phyloP scores from a whole-genome alignment of 2,329 filamentous ascomycete species.

The Metarhizium brunneum region DNA sequence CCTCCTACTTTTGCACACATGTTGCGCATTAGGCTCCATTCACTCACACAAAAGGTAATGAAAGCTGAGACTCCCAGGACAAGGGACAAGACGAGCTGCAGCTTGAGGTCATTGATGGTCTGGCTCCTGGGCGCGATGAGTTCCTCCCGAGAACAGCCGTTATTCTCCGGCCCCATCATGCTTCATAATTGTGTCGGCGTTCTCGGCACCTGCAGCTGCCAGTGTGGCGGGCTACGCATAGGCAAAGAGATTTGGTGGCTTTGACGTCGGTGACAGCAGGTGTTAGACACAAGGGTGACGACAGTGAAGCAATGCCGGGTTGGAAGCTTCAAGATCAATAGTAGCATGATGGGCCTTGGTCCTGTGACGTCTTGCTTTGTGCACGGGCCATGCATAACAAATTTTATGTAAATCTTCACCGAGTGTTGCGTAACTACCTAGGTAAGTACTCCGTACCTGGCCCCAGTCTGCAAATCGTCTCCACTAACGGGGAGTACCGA shows the following conservation, averaged over 20 bases:
- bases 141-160: conserved; percentile 14
- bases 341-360: background rate
- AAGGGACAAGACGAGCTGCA: conserved; percentile 66
- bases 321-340: too few relatives aligned
- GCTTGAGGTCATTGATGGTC: conserved; percentile 35
- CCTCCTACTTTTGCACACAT: background rate
- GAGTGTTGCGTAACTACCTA: too few relatives aligned
- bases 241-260: background rate
- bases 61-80: conserved; percentile 63
- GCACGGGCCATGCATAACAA: conserved; percentile 1
- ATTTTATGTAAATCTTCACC: background rate
- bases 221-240: background rate
- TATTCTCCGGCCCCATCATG: conserved; percentile 5
- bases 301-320: background rate
- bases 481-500: too few relatives aligned
- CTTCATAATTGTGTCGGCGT: conserved; percentile 1
- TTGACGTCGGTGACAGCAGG: background rate
- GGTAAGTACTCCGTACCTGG: too few relatives aligned
- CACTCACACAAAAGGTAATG: conserved; percentile 62
- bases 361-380: conserved; percentile 3
- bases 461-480: too few relatives aligned
- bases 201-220: background rate
- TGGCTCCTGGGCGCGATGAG: conserved; percentile 16
- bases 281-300: background rate
- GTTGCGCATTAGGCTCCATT: background rate